phyloP scores from a whole-genome alignment of 2,329 filamentous ascomycete species.

The Talaromyces sp. region DNA sequence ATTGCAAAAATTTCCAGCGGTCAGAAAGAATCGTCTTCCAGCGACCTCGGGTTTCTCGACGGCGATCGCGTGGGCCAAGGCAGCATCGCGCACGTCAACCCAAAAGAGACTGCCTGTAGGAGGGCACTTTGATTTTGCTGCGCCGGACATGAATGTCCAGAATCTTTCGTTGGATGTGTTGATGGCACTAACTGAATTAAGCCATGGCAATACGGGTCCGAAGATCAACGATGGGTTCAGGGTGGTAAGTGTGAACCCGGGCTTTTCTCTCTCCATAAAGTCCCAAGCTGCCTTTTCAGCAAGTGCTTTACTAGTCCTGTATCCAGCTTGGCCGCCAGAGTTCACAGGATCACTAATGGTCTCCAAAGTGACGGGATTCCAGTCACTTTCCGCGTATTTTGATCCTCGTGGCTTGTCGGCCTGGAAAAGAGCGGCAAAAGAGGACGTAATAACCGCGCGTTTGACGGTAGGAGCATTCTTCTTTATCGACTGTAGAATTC shows the following conservation, averaged over 20 bases:
- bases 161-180: constrained; percentile 34
- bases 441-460: constrained; percentile 48
- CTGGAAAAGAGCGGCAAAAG: constrained; percentile 47
- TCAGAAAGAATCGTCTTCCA: constrained; percentile 21
- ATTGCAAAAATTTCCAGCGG: constrained; percentile 17
- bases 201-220: constrained; percentile 24
- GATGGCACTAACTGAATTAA: constrained; percentile 18
- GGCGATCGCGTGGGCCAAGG: constrained; percentile 23
- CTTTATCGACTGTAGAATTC: constrained; percentile 18
- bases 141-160: constrained; percentile 18
- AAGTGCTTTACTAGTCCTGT: constrained; percentile 48
- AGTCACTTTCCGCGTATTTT: constrained; percentile 46
- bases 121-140: constrained; percentile 13
- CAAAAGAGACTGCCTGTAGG: constrained; percentile 16
- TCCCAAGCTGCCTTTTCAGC: constrained; percentile 22
- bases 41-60: constrained; percentile 17
- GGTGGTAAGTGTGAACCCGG: constrained; percentile 31
- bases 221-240: constrained; percentile 43
- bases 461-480: constrained; percentile 20
- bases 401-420: constrained; percentile 15
- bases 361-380: constrained; percentile 44
- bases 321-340: constrained; percentile 21
- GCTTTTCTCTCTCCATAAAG: constrained; percentile 17
- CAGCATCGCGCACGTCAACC: constrained; percentile 27
- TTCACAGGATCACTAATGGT: constrained; percentile 26